Percentiles rank a stretch among this genome's conserved stretches.
Evolutionary conservation across 441 rosid genomes (phyloP).

Genomic region (Bocquillonia castaneifolia): DNA sequence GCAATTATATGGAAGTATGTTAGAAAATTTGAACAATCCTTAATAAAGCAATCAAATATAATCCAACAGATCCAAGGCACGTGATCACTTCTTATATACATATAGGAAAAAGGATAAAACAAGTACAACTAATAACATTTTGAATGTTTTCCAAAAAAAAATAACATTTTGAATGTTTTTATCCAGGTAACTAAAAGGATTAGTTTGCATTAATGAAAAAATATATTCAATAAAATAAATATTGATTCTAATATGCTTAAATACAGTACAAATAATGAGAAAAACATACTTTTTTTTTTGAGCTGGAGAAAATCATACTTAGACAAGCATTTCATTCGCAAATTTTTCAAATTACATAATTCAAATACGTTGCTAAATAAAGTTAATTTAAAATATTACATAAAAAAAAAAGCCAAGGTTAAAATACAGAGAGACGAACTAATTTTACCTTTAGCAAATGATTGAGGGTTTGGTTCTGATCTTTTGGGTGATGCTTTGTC

Average conservation of each 20-base stretch:
- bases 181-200: not conserved
- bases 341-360: not conserved
- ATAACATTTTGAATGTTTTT: too few species aligned
- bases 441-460: constrained; percentile 76
- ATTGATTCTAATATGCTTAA: not conserved
- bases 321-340: not conserved
- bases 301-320: not conserved
- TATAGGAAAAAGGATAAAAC: not conserved
- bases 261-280: not conserved
- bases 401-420: too few species aligned
- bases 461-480: constrained; percentile 63
- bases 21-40: too few species aligned
- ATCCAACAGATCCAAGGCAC: not conserved
- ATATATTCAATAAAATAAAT: not conserved
- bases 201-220: not conserved
- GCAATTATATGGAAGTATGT: not conserved
- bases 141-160: not conserved
- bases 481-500: constrained; percentile 49
- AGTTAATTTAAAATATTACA: too few species aligned
- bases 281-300: not conserved
- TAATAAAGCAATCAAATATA: not conserved
- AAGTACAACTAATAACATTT: not conserved
- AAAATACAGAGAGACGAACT: constrained; percentile 13
- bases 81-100: not conserved
- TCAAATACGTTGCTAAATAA: not conserved